These are phyloP conservation scores for Naganishia liquefaciens DNA, from an alignment of 1,284 basidiomycete species.

Conservation along the genomic window DNA sequence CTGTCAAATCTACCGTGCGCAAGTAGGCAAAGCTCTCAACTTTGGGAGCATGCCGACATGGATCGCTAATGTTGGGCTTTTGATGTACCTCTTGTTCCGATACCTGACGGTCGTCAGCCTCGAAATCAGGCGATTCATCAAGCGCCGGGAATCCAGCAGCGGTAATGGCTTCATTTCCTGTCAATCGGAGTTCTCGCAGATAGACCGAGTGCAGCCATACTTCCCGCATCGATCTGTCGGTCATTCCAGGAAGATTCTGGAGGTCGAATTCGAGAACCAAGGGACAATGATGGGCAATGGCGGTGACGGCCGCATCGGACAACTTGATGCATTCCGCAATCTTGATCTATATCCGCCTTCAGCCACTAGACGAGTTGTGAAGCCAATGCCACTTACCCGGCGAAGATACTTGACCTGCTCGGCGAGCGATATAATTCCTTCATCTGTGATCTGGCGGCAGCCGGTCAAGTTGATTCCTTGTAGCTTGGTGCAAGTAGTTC, in stretches of 20 bases:
- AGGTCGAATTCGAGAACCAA: slow-evolving; percentile 93
- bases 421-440: slow-evolving; percentile 76
- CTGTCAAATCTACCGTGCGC: slow-evolving; percentile 85
- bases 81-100: background rate
- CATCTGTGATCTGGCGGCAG: slow-evolving; percentile 78
- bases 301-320: slow-evolving; percentile 76
- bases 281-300: slow-evolving; percentile 78
- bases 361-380: background rate
- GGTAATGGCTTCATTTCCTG: slow-evolving; percentile 75
- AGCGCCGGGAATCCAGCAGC: slow-evolving; percentile 82
- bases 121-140: slow-evolving; percentile 38
- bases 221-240: slow-evolving; percentile 75
- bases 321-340: slow-evolving; percentile 73
- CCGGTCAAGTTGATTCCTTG: slow-evolving; percentile 91
- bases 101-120: slow-evolving; percentile 13
- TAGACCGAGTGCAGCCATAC: slow-evolving; percentile 77
- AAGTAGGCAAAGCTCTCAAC: slow-evolving; percentile 67
- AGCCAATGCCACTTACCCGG: slow-evolving; percentile 48
- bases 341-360: slow-evolving; percentile 66
- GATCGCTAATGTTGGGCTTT: slow-evolving; percentile 8
- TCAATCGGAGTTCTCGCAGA: slow-evolving; percentile 88
- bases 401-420: slow-evolving; percentile 72
- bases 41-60: slow-evolving; percentile 37
- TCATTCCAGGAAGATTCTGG: slow-evolving; percentile 75
- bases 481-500: slow-evolving; percentile 68